Evolutionary conservation across 495 filamentous ascomycete species (phyloP).

Genomic region (Penicillium riverlandense): DNA sequence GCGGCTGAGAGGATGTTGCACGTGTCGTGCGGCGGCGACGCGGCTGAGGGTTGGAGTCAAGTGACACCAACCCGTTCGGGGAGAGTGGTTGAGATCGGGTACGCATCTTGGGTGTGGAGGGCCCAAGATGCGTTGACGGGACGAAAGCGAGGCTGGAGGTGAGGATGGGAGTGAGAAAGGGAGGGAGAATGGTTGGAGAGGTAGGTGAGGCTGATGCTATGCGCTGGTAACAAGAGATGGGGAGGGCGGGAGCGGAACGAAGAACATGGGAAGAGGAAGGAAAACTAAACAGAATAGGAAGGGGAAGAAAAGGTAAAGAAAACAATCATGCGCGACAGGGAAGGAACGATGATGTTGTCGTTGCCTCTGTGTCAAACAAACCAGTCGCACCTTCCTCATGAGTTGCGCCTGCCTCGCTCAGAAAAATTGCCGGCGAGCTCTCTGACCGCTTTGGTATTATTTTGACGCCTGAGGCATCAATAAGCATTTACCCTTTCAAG

Average conservation of each 20-base stretch:
- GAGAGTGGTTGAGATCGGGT: not conserved
- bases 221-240: not conserved
- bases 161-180: not conserved
- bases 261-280: not conserved
- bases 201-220: not conserved
- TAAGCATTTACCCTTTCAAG: too few relatives aligned
- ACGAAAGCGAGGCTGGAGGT: not conserved
- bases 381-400: too few relatives aligned
- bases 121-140: not conserved
- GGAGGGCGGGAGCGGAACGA: not conserved
- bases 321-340: too few relatives aligned
- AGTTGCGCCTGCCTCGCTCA: too few relatives aligned
- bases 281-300: slow-evolving; percentile 1
- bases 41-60: not conserved
- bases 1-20: slow-evolving; percentile 12
- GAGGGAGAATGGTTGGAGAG: not conserved
- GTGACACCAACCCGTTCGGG: not conserved
- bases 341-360: too few relatives aligned
- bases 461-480: too few relatives aligned
- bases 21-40: slow-evolving; percentile 15
- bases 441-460: too few relatives aligned
- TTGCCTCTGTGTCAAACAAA: too few relatives aligned
- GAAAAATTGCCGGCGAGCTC: too few relatives aligned
- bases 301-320: not conserved
- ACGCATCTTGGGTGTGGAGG: not conserved